Conservation (phyloP, 345 rosid genomes). For the Eutrema japonicum region DNA sequence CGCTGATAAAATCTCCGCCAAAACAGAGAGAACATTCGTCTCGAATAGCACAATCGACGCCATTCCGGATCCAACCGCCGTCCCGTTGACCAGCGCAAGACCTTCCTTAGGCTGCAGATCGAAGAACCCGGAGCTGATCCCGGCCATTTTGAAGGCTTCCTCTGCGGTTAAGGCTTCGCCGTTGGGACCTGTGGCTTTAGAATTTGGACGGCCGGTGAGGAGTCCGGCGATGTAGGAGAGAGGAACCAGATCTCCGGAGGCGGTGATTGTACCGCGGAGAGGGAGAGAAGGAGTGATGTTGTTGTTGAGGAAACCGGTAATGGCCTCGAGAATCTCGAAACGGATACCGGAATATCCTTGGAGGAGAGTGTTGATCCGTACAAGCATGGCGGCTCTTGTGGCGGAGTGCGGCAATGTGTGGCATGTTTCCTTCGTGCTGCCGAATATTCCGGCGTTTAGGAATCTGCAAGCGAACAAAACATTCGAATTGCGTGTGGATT, state of each 20-base stretch:
- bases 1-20: conserved; percentile 66
- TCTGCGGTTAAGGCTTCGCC: conserved; percentile 51
- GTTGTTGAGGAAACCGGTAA: conserved; percentile 60
- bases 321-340: conserved; percentile 74
- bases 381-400: conserved; percentile 79
- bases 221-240: conserved; percentile 71
- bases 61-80: conserved; percentile 76
- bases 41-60: conserved; percentile 73
- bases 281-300: conserved; percentile 77
- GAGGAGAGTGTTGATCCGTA: conserved; percentile 73
- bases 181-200: conserved; percentile 61
- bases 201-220: conserved; percentile 64
- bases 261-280: conserved; percentile 72
- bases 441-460: conserved; percentile 71
- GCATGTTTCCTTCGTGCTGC: conserved; percentile 58
- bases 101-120: conserved; percentile 80
- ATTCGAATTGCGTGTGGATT: conserved; percentile 27
- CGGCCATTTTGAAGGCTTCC: conserved; percentile 58
- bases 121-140: conserved; percentile 54
- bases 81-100: conserved; percentile 75
- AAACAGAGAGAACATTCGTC: conserved; percentile 52
- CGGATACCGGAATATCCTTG: conserved; percentile 81
- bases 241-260: conserved; percentile 78
- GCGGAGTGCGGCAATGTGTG: conserved; percentile 65
- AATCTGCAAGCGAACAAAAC: conserved; percentile 48